Base-by-base conservation (phyloP, 2,329 filamentous ascomycete species). In the Colletotrichum abscissum region DNA sequence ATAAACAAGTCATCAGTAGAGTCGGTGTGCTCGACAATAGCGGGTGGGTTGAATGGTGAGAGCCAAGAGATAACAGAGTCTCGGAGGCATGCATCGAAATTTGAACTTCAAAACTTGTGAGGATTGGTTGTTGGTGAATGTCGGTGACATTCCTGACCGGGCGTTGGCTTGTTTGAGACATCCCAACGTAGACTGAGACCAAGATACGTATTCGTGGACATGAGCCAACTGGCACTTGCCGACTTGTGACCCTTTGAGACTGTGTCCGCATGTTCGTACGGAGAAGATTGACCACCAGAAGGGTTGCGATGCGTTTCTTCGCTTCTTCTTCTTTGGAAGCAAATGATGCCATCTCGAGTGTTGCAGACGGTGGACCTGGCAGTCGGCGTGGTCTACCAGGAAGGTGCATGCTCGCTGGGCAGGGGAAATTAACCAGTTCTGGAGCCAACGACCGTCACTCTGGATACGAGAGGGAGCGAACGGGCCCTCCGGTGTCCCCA, bases 381-480 rank as follows among this genome's bases (percentile, higher is more conserved):
- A 59, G 30, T n/a, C 28, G 38, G 69, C 64, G 63, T 72, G 58
- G 59, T 64, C 63, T 46, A 35, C 69, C 26, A 57, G 69, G 57
- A 72, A 63, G 58, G 58, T 54, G 64, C 67, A 35, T 70, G 60
- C 22, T 49, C 19, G n/a, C 16, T 49, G 56, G 67, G 3, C 30
- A 35, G 28, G 67, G 65, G 59, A 73, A 65, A 69, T 70, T 54
- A 49, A 26, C 69, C 22, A 63, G 66, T 28, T 49, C 59, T 67
- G 66, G 67, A 59, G 67, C 60, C 42, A 12, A 46, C 35, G 49
- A 28, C 69, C 67, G 22, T 70, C 67, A 70, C 60, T 65, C 67
- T 49, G 70, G 70, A 73, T 73, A 73, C 70, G 70, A 73, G 56
- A 30, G 54, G 26, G 60, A 59, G 55, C 60, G 70, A 26, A 62